Base-by-base conservation (phyloP, 148 eudicot genomes). In the Spergularia marina region DNA sequence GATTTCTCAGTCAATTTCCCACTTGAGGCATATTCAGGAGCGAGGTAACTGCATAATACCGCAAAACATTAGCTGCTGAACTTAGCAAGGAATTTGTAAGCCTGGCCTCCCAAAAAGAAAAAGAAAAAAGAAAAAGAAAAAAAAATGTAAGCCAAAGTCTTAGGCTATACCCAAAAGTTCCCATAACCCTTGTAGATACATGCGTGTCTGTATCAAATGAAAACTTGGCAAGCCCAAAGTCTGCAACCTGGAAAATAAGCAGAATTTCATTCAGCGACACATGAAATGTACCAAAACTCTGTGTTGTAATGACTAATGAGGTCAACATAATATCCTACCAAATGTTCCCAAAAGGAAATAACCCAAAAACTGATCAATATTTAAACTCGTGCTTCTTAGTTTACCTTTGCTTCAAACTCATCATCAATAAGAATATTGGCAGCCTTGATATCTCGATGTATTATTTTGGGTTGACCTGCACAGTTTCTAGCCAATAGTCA, bases 361-460 rank as follows among this genome's bases (percentile, higher is more conserved):
- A 44, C 12, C 59, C 15, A 23, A 25, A 13, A n/a, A 5, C 4
- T 16, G 34, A 70, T 44, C 60, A 65, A n/a, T 66, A 65, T 58
- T 51, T 14, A 60, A 23, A 64, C 12, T 30, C 20, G 40, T 12
- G 53, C 41, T 36, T 21, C 34, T 12, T 55, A 20, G 15, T 18
- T 70, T 74, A 88, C 94, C 97, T 90, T 92, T 71, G 92, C 86
- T 82, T 88, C 97, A 81, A 88, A 90, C 72, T 84, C 76, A 20
- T 79, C 72, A 82, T 92, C 95, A 74, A 90, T 82, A 83, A 92
- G 91, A 74, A 92, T 92, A 83, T 92, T 88, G 23, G 95, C 75
- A 12, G 97, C 90, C 84, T 92, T 92, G 74, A 90, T 88, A 80
- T 92, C 95, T 49, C 97, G 90, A 73, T 92, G 97, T 76, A 92